A percentile compares a stretch with the other conserved stretches of the same genome.
Evolutionary conservation across 2,329 filamentous ascomycete genomes (phyloP).

Genomic region (Trichophyton equinum): DNA sequence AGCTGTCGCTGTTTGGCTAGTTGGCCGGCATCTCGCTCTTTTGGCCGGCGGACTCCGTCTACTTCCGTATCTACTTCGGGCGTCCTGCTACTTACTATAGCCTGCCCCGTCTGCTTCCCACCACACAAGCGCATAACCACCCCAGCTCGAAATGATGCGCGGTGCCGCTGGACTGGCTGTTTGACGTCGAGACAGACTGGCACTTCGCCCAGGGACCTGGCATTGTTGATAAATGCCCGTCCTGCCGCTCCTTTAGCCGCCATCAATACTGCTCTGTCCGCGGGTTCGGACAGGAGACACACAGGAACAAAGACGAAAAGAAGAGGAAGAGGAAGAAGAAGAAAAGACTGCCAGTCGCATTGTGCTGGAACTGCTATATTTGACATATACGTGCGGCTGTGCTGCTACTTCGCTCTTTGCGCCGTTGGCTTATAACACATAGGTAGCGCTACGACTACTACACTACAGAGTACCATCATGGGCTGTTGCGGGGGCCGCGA

Average conservation of each 20-base stretch:
- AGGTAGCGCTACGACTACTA: neutral
- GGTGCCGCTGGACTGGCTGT: neutral
- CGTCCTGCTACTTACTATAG: no score
- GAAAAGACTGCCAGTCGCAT: neutral
- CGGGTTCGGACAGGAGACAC: neutral
- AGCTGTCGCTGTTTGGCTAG: neutral
- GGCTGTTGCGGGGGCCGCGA: slow-evolving; percentile 50
- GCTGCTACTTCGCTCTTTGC: neutral
- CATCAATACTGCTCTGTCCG: neutral
- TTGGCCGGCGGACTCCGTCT: neutral
- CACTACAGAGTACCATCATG: slow-evolving; percentile 39
- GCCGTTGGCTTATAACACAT: neutral
- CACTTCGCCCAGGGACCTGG: neutral
- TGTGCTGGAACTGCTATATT: neutral
- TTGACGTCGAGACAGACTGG: neutral
- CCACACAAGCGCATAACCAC: neutral
- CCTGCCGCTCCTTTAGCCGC: neutral
- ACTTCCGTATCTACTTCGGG: neutral
- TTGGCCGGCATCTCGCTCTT: neutral
- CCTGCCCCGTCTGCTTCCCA: neutral
- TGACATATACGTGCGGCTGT: neutral
- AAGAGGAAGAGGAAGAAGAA: neutral
- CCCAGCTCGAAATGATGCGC: neutral
- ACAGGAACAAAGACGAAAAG: neutral
- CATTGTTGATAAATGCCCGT: slow-evolving; percentile 1